phyloP scores from a whole-genome alignment of 805 yeast genomes.

The Cyberlindnera suaveolens region DNA sequence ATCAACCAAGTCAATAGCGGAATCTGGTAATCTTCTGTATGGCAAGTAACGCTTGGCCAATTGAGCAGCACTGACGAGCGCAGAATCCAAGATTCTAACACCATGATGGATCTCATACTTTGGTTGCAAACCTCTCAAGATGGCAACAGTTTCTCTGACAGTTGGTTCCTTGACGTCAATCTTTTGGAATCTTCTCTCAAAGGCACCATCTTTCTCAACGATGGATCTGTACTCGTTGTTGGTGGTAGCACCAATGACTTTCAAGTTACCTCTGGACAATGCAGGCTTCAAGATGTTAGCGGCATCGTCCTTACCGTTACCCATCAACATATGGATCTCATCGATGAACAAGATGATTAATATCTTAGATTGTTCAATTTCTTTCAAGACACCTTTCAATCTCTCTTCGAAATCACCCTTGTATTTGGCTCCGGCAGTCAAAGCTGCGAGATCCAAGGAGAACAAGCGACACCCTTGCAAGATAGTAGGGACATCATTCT shows the following conservation, averaged over 20 bases:
- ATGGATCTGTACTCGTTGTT: conserved; percentile 88
- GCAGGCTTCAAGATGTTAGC: conserved; percentile 96
- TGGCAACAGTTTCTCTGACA: conserved; percentile 88
- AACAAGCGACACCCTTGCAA: conserved; percentile 75
- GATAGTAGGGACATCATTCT: conserved; percentile 90
- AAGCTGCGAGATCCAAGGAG: conserved; percentile 90
- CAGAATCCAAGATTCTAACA: conserved; percentile 90
- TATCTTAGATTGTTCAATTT: conserved; percentile 80
- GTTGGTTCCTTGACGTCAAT: conserved; percentile 95
- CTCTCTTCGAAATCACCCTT: conserved; percentile 99
- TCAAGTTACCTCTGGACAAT: conserved; percentile 92
- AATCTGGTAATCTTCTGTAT: conserved; percentile 92
- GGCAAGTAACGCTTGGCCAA: conserved; percentile 91
- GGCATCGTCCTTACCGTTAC: conserved; percentile 96
- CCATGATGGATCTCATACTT: conserved; percentile 97
- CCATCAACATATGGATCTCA: conserved; percentile 99
- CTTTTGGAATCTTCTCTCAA: conserved; percentile 96
- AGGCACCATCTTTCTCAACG: conserved; percentile 96
- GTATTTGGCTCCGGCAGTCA: conserved; percentile 97
- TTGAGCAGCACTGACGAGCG: conserved; percentile 90
- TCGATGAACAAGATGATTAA: conserved; percentile 90
- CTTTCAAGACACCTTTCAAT: conserved; percentile 91
- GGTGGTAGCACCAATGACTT: conserved; percentile 98
- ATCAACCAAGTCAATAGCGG: conserved; percentile 94
- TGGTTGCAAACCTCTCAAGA: conserved; percentile 91